Evolutionary conservation across 805 yeast species (phyloP).

Genomic region (Yarrowia alimentaria): DNA sequence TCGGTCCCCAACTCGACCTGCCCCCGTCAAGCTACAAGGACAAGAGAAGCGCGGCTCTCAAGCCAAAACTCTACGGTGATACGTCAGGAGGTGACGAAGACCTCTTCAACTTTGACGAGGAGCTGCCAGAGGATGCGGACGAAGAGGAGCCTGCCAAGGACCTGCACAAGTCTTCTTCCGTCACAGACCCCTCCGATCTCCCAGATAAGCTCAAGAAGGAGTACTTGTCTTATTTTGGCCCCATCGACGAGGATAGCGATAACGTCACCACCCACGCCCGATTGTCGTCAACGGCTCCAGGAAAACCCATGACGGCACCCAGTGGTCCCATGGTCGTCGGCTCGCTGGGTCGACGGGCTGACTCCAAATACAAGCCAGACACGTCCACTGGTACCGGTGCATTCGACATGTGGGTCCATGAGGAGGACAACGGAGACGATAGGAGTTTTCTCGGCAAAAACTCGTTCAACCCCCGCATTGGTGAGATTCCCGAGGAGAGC

Average conservation of each 20-base stretch:
- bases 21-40: slow-evolving; percentile 23
- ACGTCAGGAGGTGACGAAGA: slow-evolving; percentile 28
- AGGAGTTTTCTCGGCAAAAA: slow-evolving; percentile 11
- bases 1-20: slow-evolving; percentile 19
- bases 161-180: too few species aligned
- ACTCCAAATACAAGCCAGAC: slow-evolving; percentile 9
- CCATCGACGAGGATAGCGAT: slow-evolving; percentile 12
- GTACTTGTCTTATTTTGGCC: slow-evolving; percentile 23
- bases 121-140: slow-evolving; percentile 27
- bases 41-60: background rate
- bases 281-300: slow-evolving; percentile 11
- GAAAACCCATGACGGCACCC: too few species aligned
- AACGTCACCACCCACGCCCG: slow-evolving; percentile 11
- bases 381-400: slow-evolving; percentile 1
- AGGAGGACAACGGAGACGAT: slow-evolving; percentile 4
- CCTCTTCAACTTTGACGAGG: slow-evolving; percentile 34
- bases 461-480: slow-evolving; percentile 18
- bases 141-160: background rate
- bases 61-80: slow-evolving; percentile 17
- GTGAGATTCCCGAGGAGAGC: slow-evolving; percentile 15
- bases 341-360: slow-evolving; percentile 1
- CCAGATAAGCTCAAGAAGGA: slow-evolving; percentile 27
- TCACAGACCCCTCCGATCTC: slow-evolving; percentile 15
- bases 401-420: slow-evolving; percentile 27
- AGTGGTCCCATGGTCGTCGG: slow-evolving; percentile 12